Percentiles rank a stretch among this genome's conserved stretches.
phyloP scores from a whole-genome alignment of 306 rosid species.

The Myrica gale region DNA sequence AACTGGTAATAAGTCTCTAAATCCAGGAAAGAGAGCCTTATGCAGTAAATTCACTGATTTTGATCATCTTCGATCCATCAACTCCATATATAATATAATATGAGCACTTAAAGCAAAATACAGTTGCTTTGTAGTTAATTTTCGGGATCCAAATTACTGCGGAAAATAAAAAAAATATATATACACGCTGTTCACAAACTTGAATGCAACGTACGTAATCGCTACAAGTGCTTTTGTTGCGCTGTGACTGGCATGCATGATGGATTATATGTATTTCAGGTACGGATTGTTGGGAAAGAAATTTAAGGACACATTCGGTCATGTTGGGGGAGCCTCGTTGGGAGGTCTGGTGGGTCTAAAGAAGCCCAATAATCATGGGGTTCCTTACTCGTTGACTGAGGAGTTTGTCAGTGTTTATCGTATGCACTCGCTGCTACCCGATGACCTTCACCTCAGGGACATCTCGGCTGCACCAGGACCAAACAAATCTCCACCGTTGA shows the following conservation, averaged over 20 bases:
- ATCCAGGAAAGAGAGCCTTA: background rate
- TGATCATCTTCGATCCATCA: no score
- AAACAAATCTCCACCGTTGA: slow-evolving; percentile 51
- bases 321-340: slow-evolving; percentile 41
- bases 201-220: no score
- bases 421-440: slow-evolving; percentile 60
- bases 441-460: slow-evolving; percentile 37
- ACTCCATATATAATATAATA: no score
- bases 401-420: slow-evolving; percentile 54
- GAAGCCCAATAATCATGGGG: slow-evolving; percentile 52
- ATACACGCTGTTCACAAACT: background rate
- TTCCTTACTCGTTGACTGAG: slow-evolving; percentile 59
- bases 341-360: slow-evolving; percentile 56
- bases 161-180: no score
- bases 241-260: no score
- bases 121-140: no score
- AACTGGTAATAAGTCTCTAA: slow-evolving; percentile 42
- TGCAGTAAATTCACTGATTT: background rate
- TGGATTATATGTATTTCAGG: slow-evolving; percentile 30
- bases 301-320: slow-evolving; percentile 67
- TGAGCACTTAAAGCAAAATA: no score
- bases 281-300: slow-evolving; percentile 66
- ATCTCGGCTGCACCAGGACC: slow-evolving; percentile 38
- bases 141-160: no score
- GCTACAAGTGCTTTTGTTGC: no score